Base-by-base conservation (phyloP, 1,284 basidiomycete species). In the Mycena citricolor region DNA sequence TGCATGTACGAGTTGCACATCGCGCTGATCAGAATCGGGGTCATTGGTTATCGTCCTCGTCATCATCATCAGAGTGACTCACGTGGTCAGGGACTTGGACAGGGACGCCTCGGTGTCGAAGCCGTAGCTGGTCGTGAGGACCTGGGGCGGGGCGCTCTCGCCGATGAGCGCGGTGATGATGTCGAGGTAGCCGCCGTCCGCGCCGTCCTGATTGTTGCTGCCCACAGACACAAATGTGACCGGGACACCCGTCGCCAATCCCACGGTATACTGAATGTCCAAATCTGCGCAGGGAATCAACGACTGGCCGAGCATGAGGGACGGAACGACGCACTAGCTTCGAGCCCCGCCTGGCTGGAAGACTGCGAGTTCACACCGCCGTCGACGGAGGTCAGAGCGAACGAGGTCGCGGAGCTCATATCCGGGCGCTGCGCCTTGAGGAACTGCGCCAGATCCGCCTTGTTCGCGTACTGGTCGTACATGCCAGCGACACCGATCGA, bases 291-390 rank as follows among this genome's bases (percentile, higher is more conserved):
- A 13, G 21, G 8, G 14, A 8, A 26, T n/a, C 12, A 10, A n/a
- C n/a, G n/a, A n/a, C n/a, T n/a, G n/a, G n/a, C 21, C 29, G 17
- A 12, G 33, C 7, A 21, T 12, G 5, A 14, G n/a, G 24, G 32
- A 29, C 24, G 10, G 19, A 8, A n/a, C 32, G 22, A 43, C 49
- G 37, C 19, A 47, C 45, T 22, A 14, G 55, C 69, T 60, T 75
- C 77, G 3, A 59, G 58, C 30, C 73, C 76, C 12, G 75, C 67
- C 8, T 67, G 50, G 21, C 44, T 60, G 1, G 40, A 36, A 2
- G 54, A 52, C 61, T 79, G 73, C 41, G 67, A 56, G 57, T 78
- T 71, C 2, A 57, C 57, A 4, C 75, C 76, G 10, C 69, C 69
- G 40, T 76, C 72, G 33, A 79, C 61, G 26, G 59, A 60, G 14